Conservation (phyloP, 2,329 filamentous ascomycete species). For the Alternaria sp. region DNA sequence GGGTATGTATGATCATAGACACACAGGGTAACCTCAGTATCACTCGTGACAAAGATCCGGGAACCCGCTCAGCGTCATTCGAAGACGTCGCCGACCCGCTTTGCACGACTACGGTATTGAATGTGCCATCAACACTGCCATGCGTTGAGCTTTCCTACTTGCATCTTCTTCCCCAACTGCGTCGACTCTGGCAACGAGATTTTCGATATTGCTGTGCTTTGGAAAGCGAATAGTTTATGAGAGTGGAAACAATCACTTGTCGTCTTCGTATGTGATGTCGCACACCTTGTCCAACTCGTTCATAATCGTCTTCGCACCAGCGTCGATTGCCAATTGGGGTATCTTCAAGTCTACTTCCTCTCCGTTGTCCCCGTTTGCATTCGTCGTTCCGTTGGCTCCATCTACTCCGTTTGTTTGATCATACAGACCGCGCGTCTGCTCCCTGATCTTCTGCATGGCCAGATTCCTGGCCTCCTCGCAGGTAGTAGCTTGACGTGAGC, state of each 20-base stretch:
- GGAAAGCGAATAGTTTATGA: neutral
- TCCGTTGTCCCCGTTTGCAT: slow-evolving; percentile 40
- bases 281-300: slow-evolving; percentile 62
- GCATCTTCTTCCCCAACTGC: neutral
- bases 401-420: slow-evolving; percentile 38
- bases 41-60: neutral
- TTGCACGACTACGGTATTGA: neutral
- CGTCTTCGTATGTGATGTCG: slow-evolving; percentile 44
- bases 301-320: slow-evolving; percentile 61
- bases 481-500: slow-evolving; percentile 64
- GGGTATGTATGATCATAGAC: neutral
- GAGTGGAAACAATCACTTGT: slow-evolving; percentile 20
- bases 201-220: neutral
- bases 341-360: slow-evolving; percentile 56
- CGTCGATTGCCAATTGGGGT: slow-evolving; percentile 59
- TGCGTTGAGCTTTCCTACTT: neutral
- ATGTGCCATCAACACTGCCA: neutral
- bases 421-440: slow-evolving; percentile 30
- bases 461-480: slow-evolving; percentile 65
- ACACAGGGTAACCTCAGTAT: neutral
- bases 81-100: neutral
- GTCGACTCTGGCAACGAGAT: neutral
- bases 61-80: neutral
- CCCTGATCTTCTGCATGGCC: slow-evolving; percentile 55
- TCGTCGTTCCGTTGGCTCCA: slow-evolving; percentile 28